Evolutionary conservation across 208 protist species (phyloP), one percentile per base, ranked within the genome.

Genomic region (Acanthamoeba divionensis): DNA sequence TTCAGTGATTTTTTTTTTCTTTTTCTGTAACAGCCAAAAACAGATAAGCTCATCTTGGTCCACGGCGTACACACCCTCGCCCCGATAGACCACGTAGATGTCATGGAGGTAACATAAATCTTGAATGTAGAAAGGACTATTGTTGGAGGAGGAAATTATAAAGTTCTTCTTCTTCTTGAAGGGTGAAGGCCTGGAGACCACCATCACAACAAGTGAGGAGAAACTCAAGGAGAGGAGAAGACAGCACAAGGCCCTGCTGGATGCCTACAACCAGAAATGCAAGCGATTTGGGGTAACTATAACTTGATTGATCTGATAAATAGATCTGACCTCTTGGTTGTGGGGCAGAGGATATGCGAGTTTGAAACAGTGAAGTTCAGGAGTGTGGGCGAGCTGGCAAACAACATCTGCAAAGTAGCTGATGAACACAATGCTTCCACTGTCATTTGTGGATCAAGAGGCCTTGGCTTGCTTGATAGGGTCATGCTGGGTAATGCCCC

Each of bases 341-440:
- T 3, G 8, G 65, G 21, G 65, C 21, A 82, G 73, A 45, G 73
- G 18, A 36, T 24, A 31, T 82, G 73, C 73, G 8, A 15, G 3
- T 82, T 82, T 38, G 73, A 31, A 4, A 82, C 73, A 6, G 18
- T 82, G 10, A 82, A 82, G 73, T 82, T 52, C 24, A 62, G 73
- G 41, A 82, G 73, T 33, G 62, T 26, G 10, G 48, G 47, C 26
- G 73, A 82, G 73, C 73, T 82, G 44, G 73, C 73, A 10, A 29
- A 60, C 73, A 82, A 82, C 47, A 82, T 82, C n/a, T 82, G 73
- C 47, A 24, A n/a, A 8, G 73, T 82, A 52, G 73, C 73, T 7
- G 73, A 82, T 26, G 45, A 82, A 9, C 50, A 82, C 24, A 9
- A 26, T 12, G 73, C 73, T 21, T 10, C 73, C 21, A 82, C 73